Conservation (phyloP, 768 basidiomycete species). For the Cystofilobasidium capitatum region DNA sequence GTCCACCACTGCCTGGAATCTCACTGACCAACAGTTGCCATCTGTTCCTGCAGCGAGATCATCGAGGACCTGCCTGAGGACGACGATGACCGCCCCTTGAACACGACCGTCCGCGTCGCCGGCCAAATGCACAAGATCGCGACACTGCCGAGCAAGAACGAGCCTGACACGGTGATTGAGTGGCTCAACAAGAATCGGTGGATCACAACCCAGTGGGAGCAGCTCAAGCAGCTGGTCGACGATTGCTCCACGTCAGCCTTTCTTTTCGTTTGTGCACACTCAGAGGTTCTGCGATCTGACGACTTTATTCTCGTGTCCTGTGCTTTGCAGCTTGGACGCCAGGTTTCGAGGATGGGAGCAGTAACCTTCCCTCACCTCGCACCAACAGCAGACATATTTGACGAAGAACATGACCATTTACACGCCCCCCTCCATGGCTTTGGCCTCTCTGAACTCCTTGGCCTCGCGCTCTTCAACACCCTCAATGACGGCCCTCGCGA, state of each 20-base stretch:
- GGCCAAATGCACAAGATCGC: background rate
- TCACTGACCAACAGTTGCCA: background rate
- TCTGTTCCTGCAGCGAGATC: background rate
- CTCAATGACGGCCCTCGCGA: constrained; percentile 18
- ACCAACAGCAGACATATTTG: too few species aligned
- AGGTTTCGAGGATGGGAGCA: too few species aligned
- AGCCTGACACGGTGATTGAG: constrained; percentile 77
- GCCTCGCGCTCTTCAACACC: constrained; percentile 22
- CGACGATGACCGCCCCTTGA: background rate
- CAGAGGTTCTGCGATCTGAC: too few species aligned
- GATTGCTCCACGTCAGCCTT: background rate
- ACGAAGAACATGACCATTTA: background rate
- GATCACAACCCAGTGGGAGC: background rate
- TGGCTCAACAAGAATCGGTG: constrained; percentile 59
- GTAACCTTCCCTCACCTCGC: too few species aligned
- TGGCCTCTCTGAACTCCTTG: constrained; percentile 15
- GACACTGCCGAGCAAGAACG: constrained; percentile 42
- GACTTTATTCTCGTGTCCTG: too few species aligned
- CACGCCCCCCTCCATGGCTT: background rate
- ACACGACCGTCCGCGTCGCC: background rate
- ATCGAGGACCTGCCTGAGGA: constrained; percentile 2
- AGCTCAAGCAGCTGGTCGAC: background rate
- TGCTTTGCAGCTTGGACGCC: too few species aligned
- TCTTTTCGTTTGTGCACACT: too few species aligned
- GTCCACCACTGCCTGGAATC: too few species aligned